A percentile compares a stretch with the other conserved stretches of the same genome.
phyloP scores from a whole-genome alignment of 305 asterid genomes.

The Lippia alba region DNA sequence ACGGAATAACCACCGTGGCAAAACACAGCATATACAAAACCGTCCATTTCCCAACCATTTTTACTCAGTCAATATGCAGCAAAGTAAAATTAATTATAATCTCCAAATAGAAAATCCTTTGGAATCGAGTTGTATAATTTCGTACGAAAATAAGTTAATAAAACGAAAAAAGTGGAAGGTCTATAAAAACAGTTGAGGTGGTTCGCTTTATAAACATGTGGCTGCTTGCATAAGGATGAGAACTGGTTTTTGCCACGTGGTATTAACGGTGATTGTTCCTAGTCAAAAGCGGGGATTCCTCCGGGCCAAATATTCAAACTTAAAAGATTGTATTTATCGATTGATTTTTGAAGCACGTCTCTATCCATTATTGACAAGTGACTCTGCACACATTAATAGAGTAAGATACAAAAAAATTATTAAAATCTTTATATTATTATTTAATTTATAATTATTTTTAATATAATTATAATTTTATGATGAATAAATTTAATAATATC shows the following conservation, averaged over 20 bases:
- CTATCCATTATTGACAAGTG: too few species aligned
- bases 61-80: background rate
- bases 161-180: background rate
- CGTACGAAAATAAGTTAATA: too few species aligned
- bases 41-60: slow-evolving; percentile 43
- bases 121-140: too few species aligned
- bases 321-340: too few species aligned
- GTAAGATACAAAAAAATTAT: too few species aligned
- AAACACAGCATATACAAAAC: slow-evolving; percentile 43
- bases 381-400: too few species aligned
- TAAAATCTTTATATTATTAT: too few species aligned
- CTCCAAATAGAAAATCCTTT: background rate
- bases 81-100: too few species aligned
- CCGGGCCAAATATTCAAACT: slow-evolving; percentile 11
- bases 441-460: too few species aligned
- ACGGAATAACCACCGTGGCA: slow-evolving; percentile 13
- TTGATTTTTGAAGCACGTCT: too few species aligned
- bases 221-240: slow-evolving; percentile 36
- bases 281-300: slow-evolving; percentile 25
- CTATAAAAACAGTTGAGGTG: slow-evolving; percentile 21
- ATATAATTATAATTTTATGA: too few species aligned
- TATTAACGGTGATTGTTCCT: slow-evolving; percentile 14
- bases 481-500: too few species aligned
- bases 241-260: slow-evolving; percentile 31
- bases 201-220: slow-evolving; percentile 19